Percentiles rank a stretch among this genome's conserved stretches.
Evolutionary conservation across 352 stramenopile genomes (phyloP).

Genomic region (Phytopythium oedochilum): DNA sequence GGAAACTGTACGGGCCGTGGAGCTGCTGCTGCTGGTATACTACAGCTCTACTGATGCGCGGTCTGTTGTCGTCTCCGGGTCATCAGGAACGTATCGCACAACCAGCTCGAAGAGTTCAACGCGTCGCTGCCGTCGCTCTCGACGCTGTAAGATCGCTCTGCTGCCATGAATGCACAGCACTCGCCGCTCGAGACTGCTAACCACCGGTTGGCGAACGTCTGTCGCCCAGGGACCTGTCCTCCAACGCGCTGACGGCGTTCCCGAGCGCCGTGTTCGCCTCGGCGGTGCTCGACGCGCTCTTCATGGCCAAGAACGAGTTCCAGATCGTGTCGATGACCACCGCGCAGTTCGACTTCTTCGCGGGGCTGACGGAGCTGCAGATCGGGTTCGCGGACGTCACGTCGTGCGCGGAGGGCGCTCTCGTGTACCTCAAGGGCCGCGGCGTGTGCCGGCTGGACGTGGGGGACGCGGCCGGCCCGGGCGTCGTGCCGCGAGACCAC

Average conservation of each 20-base stretch:
- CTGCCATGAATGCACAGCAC: too few species aligned
- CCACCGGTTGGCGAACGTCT: background rate
- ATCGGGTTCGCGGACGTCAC: constrained; percentile 49
- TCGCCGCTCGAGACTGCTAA: too few species aligned
- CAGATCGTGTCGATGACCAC: constrained; percentile 44
- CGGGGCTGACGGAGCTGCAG: constrained; percentile 44
- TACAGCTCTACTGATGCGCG: background rate
- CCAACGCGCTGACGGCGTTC: constrained; percentile 41
- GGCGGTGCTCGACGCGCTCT: constrained; percentile 38
- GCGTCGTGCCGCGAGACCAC: constrained; percentile 20
- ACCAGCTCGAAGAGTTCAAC: constrained; percentile 32
- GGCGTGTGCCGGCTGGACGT: constrained; percentile 46
- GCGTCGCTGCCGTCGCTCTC: constrained; percentile 27
- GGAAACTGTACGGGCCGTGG: constrained; percentile 28
- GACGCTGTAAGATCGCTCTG: constrained; percentile 21
- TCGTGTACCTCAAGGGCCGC: constrained; percentile 58
- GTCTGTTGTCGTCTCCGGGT: background rate
- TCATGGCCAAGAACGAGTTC: constrained; percentile 43
- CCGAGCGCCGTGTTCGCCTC: constrained; percentile 43
- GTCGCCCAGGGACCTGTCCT: constrained; percentile 40
- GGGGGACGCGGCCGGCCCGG: constrained; percentile 23
- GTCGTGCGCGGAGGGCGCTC: constrained; percentile 28
- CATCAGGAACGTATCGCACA: constrained; percentile 54
- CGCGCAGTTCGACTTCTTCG: constrained; percentile 67
- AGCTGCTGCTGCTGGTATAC: background rate